A percentile compares a stretch with the other conserved stretches of the same genome.
Conservation (phyloP, 495 filamentous ascomycete genomes). For the Annulohypoxylon nitens region DNA sequence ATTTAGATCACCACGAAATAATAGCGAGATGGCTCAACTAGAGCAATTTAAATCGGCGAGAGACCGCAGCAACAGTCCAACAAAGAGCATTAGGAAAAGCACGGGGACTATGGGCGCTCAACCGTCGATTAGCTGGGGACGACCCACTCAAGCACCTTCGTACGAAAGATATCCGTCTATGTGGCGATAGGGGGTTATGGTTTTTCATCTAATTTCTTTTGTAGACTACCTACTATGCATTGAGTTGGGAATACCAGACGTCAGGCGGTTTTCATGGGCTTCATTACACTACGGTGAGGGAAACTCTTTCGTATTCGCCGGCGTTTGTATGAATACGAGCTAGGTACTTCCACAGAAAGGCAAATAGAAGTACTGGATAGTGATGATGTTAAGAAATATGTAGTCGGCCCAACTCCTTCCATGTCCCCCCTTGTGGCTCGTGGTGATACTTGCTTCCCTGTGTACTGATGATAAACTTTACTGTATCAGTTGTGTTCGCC, state of each 20-base stretch:
- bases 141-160: constrained; percentile 25
- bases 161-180: constrained; percentile 61
- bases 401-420: neutral
- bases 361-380: constrained; percentile 17
- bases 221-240: constrained; percentile 29
- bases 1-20: constrained; percentile 62
- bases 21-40: constrained; percentile 65
- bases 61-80: constrained; percentile 46
- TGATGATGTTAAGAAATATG: constrained; percentile 14
- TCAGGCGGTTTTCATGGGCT: neutral
- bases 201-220: neutral
- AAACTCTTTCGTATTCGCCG: constrained; percentile 24
- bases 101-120: constrained; percentile 37
- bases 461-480: constrained; percentile 18
- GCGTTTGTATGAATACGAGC: constrained; percentile 44
- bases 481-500: neutral
- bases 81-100: constrained; percentile 47
- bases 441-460: constrained; percentile 8
- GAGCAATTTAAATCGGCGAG: constrained; percentile 57
- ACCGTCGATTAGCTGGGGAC: constrained; percentile 35
- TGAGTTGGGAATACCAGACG: constrained; percentile 16
- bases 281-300: constrained; percentile 1
- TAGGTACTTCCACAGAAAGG: constrained; percentile 38
- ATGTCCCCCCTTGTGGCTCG: neutral
- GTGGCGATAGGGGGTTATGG: constrained; percentile 29